Conservation (phyloP, 495 filamentous ascomycete species). For the Cairneyella variabilis region DNA sequence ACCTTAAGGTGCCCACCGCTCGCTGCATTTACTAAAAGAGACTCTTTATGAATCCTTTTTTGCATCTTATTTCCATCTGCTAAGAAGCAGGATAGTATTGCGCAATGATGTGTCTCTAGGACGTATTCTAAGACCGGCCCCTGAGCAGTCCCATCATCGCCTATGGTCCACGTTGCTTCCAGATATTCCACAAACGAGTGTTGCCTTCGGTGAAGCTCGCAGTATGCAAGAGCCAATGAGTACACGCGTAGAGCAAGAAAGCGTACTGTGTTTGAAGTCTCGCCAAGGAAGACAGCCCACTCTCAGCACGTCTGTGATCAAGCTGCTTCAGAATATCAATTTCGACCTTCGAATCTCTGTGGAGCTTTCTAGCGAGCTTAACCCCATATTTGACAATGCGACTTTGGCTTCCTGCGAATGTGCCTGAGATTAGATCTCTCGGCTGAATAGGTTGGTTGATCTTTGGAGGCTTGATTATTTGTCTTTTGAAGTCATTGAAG, state of each 20-base stretch:
- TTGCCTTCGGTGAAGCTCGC: slow-evolving; percentile 1
- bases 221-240: slow-evolving; percentile 5
- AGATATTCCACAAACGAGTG: neutral
- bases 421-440: neutral
- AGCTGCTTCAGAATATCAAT: too few relatives aligned
- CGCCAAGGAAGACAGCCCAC: neutral
- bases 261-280: neutral
- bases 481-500: slow-evolving; percentile 29
- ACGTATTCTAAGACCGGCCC: too few relatives aligned
- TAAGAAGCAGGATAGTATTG: slow-evolving; percentile 5
- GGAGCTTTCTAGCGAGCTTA: neutral
- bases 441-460: neutral
- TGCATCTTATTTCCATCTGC: neutral
- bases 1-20: slow-evolving; percentile 17
- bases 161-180: slow-evolving; percentile 4
- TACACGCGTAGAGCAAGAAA: slow-evolving; percentile 4
- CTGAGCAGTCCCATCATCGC: neutral
- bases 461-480: neutral
- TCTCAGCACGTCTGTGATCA: too few relatives aligned
- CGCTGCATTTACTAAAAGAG: slow-evolving; percentile 12
- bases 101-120: too few relatives aligned
- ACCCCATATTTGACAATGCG: neutral
- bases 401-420: neutral
- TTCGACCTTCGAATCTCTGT: neutral
- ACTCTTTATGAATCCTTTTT: neutral